phyloP scores from a whole-genome alignment of 345 rosid species.

The Noccaea caerulescens region DNA sequence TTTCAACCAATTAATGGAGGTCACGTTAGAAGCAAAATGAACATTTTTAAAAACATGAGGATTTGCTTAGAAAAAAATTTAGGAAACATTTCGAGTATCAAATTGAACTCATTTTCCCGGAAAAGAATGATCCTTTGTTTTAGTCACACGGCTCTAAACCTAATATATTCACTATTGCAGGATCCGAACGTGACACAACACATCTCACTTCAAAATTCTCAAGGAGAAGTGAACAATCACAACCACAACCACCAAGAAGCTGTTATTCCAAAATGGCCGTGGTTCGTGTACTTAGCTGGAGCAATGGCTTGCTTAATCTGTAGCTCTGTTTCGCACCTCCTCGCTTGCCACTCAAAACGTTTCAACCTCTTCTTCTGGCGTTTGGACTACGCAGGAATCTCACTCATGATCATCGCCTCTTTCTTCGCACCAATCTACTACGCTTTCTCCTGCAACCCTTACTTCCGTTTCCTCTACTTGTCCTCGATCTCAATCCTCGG shows the following conservation, averaged over 20 bases:
- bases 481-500: conserved; percentile 69
- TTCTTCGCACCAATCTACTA: conserved; percentile 94
- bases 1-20: no score
- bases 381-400: conserved; percentile 89
- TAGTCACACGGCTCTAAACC: conserved; percentile 8
- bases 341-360: conserved; percentile 83
- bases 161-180: conserved; percentile 7
- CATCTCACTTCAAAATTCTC: background rate
- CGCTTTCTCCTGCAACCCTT: conserved; percentile 72
- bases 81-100: no score
- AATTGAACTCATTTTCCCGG: no score
- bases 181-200: conserved; percentile 35
- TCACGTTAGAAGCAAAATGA: no score
- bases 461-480: conserved; percentile 60
- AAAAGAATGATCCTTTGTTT: background rate
- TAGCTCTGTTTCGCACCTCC: conserved; percentile 89
- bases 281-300: conserved; percentile 84
- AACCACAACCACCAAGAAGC: conserved; percentile 22
- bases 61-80: no score
- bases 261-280: conserved; percentile 72
- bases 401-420: conserved; percentile 83
- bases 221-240: conserved; percentile 23
- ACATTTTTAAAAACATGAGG: no score
- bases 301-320: conserved; percentile 84
- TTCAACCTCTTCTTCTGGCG: conserved; percentile 92